Evolutionary conservation across 805 yeast species (phyloP).

Genomic region (Candida nemodendra): DNA sequence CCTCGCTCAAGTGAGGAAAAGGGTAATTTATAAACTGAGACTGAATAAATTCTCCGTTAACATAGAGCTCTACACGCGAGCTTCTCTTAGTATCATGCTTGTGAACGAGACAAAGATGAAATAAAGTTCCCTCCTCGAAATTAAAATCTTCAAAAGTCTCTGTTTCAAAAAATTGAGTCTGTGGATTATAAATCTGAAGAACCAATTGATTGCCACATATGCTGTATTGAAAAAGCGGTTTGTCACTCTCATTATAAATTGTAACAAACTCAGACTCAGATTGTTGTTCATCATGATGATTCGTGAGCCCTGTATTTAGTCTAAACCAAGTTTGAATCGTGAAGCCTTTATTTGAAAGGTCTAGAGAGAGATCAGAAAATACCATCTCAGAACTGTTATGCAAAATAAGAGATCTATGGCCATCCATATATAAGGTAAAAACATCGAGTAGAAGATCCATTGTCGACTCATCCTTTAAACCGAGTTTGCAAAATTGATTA

Average conservation of each 20-base stretch:
- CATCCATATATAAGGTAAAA: slow-evolving; percentile 5
- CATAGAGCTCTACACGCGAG: slow-evolving; percentile 41
- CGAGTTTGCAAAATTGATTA: slow-evolving; percentile 1
- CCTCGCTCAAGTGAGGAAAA: slow-evolving; percentile 5
- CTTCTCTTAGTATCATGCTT: slow-evolving; percentile 19
- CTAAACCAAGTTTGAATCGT: slow-evolving; percentile 29
- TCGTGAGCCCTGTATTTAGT: slow-evolving; percentile 9
- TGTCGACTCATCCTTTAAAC: slow-evolving; percentile 4
- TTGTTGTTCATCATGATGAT: background rate
- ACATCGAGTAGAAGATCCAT: slow-evolving; percentile 5
- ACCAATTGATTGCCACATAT: slow-evolving; percentile 16
- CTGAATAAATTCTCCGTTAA: slow-evolving; percentile 49
- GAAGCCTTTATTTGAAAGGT: slow-evolving; percentile 17
- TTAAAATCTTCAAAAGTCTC: slow-evolving; percentile 28
- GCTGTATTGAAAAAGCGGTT: slow-evolving; percentile 16
- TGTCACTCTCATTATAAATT: background rate
- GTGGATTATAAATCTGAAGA: slow-evolving; percentile 10
- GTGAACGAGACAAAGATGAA: slow-evolving; percentile 30
- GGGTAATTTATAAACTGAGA: slow-evolving; percentile 17
- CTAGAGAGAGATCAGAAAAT: slow-evolving; percentile 12
- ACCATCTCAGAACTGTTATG: slow-evolving; percentile 9
- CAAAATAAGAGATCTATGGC: slow-evolving; percentile 12
- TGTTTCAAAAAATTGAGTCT: slow-evolving; percentile 3
- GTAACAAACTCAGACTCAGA: slow-evolving; percentile 7
- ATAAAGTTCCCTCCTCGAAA: slow-evolving; percentile 25